Evolutionary conservation across 2,329 filamentous ascomycete species (phyloP).

Genomic region (Grosmannia huntii): DNA sequence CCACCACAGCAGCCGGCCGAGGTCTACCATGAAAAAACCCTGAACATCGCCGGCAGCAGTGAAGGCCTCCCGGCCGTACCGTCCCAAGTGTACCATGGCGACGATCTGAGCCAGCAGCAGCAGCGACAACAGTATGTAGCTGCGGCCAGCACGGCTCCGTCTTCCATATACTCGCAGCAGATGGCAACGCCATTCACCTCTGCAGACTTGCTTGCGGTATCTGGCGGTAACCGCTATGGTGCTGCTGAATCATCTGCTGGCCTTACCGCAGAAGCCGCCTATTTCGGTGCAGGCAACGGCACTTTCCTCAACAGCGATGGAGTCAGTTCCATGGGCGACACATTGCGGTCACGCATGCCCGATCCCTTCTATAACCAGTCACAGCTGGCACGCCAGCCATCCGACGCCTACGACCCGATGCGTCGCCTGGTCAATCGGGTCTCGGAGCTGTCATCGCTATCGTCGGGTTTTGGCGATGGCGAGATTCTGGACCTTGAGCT

Average conservation of each 20-base stretch:
- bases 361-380: slow-evolving; percentile 27
- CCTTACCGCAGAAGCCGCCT: not conserved
- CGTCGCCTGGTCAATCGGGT: slow-evolving; percentile 25
- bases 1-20: not conserved
- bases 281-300: not conserved
- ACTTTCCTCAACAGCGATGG: not conserved
- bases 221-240: not conserved
- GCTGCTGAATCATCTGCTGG: not conserved
- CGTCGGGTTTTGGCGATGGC: slow-evolving; percentile 51
- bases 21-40: too few relatives aligned
- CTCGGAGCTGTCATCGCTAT: slow-evolving; percentile 46
- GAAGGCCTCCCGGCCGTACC: slow-evolving; percentile 1
- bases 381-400: slow-evolving; percentile 23
- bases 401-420: slow-evolving; percentile 22
- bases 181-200: not conserved
- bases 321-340: slow-evolving; percentile 11
- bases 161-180: not conserved
- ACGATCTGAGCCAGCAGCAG: not conserved
- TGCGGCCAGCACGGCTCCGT: not conserved
- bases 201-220: not conserved
- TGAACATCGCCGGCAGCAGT: not conserved
- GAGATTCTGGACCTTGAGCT: slow-evolving; percentile 32
- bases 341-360: slow-evolving; percentile 23
- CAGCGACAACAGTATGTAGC: slow-evolving; percentile 1
- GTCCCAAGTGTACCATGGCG: not conserved